phyloP scores from a whole-genome alignment of 495 filamentous ascomycete genomes.

The Hypoxylon cercidicola region DNA sequence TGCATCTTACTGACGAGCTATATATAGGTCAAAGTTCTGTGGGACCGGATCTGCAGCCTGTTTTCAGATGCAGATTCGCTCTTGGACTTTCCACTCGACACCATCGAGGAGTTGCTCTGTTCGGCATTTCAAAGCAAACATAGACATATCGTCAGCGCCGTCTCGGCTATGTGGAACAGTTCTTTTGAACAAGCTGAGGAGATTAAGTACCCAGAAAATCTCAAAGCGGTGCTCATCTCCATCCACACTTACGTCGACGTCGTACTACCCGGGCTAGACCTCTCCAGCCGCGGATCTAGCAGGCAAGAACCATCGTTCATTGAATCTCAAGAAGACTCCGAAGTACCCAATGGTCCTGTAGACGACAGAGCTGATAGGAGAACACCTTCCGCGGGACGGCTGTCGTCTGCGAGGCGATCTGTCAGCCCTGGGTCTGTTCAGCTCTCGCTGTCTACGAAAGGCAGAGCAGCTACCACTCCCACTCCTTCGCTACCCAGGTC shows the following conservation, averaged over 20 bases:
- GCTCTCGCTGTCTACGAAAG: constrained; percentile 38
- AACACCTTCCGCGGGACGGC: constrained; percentile 32
- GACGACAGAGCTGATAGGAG: constrained; percentile 29
- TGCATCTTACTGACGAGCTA: constrained; percentile 30
- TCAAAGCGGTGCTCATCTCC: constrained; percentile 52
- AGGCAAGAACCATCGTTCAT: constrained; percentile 53
- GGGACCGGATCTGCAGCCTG: constrained; percentile 52
- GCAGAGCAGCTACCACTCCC: constrained; percentile 44
- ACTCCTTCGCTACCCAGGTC: constrained; percentile 37
- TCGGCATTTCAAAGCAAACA: constrained; percentile 56
- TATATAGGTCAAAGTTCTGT: constrained; percentile 51
- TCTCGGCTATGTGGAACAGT: constrained; percentile 56
- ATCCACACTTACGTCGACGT: constrained; percentile 55
- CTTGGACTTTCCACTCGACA: constrained; percentile 50
- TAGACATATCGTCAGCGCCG: constrained; percentile 53
- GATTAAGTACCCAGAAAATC: constrained; percentile 54
- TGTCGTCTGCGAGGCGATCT: constrained; percentile 37
- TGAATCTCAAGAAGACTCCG: constrained; percentile 63
- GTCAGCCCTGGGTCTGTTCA: constrained; percentile 44
- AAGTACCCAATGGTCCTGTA: constrained; percentile 34
- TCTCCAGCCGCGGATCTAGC: constrained; percentile 42
- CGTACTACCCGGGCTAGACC: constrained; percentile 52
- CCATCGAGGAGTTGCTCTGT: constrained; percentile 53
- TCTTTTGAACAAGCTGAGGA: constrained; percentile 50
- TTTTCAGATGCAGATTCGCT: constrained; percentile 44